Evolutionary conservation across 306 rosid genomes (phyloP).

Genomic region (Potentilla sterilis): DNA sequence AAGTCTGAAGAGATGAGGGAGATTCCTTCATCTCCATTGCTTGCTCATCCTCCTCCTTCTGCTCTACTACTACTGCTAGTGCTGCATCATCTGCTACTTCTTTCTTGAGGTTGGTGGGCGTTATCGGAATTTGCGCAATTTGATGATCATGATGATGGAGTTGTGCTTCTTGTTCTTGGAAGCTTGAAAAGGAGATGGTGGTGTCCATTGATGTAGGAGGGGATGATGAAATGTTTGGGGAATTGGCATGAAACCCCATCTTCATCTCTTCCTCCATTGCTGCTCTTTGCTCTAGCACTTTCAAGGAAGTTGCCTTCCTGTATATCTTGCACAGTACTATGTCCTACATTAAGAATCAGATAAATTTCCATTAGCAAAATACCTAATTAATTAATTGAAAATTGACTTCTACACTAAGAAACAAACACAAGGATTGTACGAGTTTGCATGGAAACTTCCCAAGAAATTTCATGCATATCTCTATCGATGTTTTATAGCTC

Average conservation of each 20-base stretch:
- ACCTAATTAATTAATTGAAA: neutral
- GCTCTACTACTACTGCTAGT: neutral
- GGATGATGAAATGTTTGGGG: conserved; percentile 32
- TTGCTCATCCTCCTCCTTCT: neutral
- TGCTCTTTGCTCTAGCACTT: conserved; percentile 87
- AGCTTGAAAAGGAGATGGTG: conserved; percentile 37
- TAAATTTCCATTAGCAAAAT: neutral
- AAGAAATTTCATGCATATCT: neutral
- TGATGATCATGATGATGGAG: conserved; percentile 15
- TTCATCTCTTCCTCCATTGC: conserved; percentile 67
- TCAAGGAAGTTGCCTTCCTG: conserved; percentile 93
- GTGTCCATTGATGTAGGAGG: conserved; percentile 61
- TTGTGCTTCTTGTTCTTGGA: conserved; percentile 25
- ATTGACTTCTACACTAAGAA: neutral
- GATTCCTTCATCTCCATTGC: conserved; percentile 27
- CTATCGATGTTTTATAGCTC: too few relatives aligned
- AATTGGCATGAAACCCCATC: conserved; percentile 36
- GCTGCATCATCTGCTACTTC: conserved; percentile 40
- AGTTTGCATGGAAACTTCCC: neutral
- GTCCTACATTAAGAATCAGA: conserved; percentile 44
- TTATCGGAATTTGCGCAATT: conserved; percentile 15
- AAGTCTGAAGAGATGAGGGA: conserved; percentile 40
- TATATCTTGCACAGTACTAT: conserved; percentile 88
- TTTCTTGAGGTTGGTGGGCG: conserved; percentile 32
- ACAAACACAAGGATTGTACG: neutral